Conservation (phyloP, 805 yeast genomes). For the Ogataea neopini region DNA sequence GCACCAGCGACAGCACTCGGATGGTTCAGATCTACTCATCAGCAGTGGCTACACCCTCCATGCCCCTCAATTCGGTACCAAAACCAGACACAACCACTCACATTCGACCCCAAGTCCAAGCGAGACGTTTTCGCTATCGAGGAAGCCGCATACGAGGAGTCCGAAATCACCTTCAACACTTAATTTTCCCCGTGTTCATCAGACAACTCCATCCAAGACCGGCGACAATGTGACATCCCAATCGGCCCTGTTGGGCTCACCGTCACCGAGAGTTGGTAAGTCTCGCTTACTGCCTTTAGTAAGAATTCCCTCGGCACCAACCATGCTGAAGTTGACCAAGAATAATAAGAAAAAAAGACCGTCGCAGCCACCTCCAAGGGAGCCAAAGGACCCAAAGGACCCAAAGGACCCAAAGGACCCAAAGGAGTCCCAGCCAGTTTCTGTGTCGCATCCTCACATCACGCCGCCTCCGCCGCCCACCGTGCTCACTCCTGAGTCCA, state of each 20-base stretch:
- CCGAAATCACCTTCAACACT: slow-evolving; percentile 28
- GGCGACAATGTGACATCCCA: too few species aligned
- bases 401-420: too few species aligned
- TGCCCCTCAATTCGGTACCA: slow-evolving; percentile 3
- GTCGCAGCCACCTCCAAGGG: neutral
- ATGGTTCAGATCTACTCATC: slow-evolving; percentile 9
- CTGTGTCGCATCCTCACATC: too few species aligned
- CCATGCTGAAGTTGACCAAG: slow-evolving; percentile 8
- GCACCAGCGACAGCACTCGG: slow-evolving; percentile 10
- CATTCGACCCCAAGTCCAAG: slow-evolving; percentile 32
- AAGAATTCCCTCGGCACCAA: slow-evolving; percentile 24
- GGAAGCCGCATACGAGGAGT: slow-evolving; percentile 11
- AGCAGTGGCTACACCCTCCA: slow-evolving; percentile 15
- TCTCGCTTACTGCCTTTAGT: slow-evolving; percentile 2
- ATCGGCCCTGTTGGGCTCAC: slow-evolving; percentile 2
- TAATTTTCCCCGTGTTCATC: slow-evolving; percentile 15
- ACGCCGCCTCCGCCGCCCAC: slow-evolving; percentile 1
- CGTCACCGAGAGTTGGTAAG: slow-evolving; percentile 2
- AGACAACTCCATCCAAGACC: neutral
- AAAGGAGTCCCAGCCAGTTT: too few species aligned
- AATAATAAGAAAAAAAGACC: slow-evolving; percentile 1
- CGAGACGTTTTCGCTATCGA: slow-evolving; percentile 14
- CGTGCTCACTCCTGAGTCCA: slow-evolving; percentile 28
- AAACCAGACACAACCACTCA: slow-evolving; percentile 26
- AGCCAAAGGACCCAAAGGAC: too few species aligned